Percentiles rank a stretch among this genome's conserved stretches.
Evolutionary conservation across 2,329 filamentous ascomycete genomes (phyloP).

Genomic region (Orbilia javanica): DNA sequence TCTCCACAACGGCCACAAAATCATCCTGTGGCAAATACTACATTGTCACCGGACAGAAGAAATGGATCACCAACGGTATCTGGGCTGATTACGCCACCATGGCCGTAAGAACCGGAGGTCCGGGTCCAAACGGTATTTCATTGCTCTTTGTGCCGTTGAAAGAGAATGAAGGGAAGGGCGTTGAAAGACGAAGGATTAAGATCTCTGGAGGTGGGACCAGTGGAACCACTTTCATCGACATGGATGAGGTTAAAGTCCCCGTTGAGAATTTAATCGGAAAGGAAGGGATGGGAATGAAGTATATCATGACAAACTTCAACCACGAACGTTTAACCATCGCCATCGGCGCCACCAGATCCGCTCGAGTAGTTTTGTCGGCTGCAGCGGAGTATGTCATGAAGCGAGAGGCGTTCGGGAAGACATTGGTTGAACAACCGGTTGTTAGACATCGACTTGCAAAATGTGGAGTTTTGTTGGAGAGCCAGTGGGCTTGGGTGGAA

Average conservation of each 20-base stretch:
- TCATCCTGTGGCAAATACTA: constrained; percentile 75
- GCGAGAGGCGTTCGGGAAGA: constrained; percentile 76
- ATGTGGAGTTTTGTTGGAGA: constrained; percentile 76
- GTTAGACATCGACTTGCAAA: constrained; percentile 80
- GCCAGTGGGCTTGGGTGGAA: constrained; percentile 79
- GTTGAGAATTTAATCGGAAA: constrained; percentile 77
- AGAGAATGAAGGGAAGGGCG: constrained; percentile 69
- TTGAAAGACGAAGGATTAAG: constrained; percentile 76
- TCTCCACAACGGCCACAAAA: constrained; percentile 76
- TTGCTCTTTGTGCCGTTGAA: constrained; percentile 79
- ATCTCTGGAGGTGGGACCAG: constrained; percentile 75
- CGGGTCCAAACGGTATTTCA: constrained; percentile 74
- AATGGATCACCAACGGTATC: constrained; percentile 82
- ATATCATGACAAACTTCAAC: constrained; percentile 84
- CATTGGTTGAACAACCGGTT: constrained; percentile 79
- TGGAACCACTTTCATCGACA: constrained; percentile 80
- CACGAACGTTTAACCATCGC: constrained; percentile 79
- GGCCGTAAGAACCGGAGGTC: constrained; percentile 79
- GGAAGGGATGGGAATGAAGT: constrained; percentile 79
- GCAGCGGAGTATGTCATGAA: constrained; percentile 76
- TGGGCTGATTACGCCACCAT: constrained; percentile 77
- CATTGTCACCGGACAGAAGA: constrained; percentile 80
- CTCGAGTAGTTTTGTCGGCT: constrained; percentile 72
- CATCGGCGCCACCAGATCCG: constrained; percentile 74
- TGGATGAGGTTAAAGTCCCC: constrained; percentile 80